Base-by-base conservation (phyloP, 352 stramenopile species). In the Phytophthora pistaciae region DNA sequence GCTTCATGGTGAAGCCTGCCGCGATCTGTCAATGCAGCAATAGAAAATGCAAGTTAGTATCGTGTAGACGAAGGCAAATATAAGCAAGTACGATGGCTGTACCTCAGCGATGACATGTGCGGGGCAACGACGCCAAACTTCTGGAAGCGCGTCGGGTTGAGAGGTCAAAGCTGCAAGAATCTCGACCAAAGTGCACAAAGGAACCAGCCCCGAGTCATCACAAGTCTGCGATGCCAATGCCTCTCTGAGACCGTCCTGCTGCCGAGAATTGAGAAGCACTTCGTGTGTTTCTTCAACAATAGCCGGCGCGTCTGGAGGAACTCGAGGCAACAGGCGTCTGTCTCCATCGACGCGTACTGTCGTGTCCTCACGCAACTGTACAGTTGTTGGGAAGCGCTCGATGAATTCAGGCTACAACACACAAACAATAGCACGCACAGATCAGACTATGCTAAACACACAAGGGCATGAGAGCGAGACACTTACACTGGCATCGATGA, bases 351-450 rank as follows among this genome's bases (percentile, higher is more conserved):
- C 64, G 1, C 46, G 63, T 14, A 90, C 80, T 18, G 82, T 49
- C 13, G 82, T 90, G 60, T 95, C 88, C 66, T 90, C 72, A 54
- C 72, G 62, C 18, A 93, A 67, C 23, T 92, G 83, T n/a, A 72
- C 36, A 8, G 80, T 91, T 36, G 72, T 56, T 11, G 85, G 84
- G 66, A 91, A 92, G 7, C 85, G 81, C 49, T 90, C 75, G n/a
- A 79, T 58, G 27, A 78, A 50, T 23, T 80, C 72, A n/a, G 84
- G 75, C 88, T 93, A 54, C 21, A 67, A 14, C 6, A 55, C n/a
- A 60, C 29, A 48, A 70, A 33, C 14, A 60, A 36, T 5, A 52
- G 44, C 31, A 54, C 18, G 53, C 20, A 53, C 3, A 65, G 36
- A 25, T 65, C 40, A 68, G 38, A 27, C 20, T 8, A 13, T 16